Evolutionary conservation across 768 basidiomycete species (phyloP).

Genomic region (Russula ochroleuca): DNA sequence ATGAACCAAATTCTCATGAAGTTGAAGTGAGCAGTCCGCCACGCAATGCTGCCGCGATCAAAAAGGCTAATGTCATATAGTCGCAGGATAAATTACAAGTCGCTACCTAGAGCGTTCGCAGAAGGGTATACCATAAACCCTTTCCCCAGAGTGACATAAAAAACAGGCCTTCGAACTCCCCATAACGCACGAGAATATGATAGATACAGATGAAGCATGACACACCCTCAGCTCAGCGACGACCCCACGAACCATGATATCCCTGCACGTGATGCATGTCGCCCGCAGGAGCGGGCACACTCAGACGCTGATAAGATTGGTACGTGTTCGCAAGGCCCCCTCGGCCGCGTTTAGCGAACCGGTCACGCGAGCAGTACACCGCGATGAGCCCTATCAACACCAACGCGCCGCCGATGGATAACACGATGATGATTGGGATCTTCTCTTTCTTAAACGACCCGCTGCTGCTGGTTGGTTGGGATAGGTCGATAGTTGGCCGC

Average conservation of each 20-base stretch:
- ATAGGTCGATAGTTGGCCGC: background rate
- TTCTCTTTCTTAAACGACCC: background rate
- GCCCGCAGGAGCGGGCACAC: background rate
- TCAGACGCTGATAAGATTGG: constrained; percentile 6
- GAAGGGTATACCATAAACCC: background rate
- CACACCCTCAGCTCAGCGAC: background rate
- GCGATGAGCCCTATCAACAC: background rate
- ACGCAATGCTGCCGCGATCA: background rate
- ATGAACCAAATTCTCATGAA: background rate
- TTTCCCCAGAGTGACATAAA: background rate
- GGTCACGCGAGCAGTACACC: background rate
- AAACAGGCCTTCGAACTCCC: background rate
- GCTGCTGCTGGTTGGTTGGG: background rate
- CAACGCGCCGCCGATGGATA: background rate
- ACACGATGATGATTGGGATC: background rate
- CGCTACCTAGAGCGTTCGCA: background rate
- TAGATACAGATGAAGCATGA: background rate
- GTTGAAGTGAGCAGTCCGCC: background rate
- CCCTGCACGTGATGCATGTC: background rate
- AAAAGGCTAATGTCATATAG: background rate
- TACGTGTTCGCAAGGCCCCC: background rate
- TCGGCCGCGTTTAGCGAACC: background rate
- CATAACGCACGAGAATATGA: background rate
- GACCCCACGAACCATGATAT: background rate
- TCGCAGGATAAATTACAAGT: background rate